Evolutionary conservation across 164 flowering plant species (phyloP), one percentile per base, ranked within the genome.

Genomic region (Cinnamomum micranthum): DNA sequence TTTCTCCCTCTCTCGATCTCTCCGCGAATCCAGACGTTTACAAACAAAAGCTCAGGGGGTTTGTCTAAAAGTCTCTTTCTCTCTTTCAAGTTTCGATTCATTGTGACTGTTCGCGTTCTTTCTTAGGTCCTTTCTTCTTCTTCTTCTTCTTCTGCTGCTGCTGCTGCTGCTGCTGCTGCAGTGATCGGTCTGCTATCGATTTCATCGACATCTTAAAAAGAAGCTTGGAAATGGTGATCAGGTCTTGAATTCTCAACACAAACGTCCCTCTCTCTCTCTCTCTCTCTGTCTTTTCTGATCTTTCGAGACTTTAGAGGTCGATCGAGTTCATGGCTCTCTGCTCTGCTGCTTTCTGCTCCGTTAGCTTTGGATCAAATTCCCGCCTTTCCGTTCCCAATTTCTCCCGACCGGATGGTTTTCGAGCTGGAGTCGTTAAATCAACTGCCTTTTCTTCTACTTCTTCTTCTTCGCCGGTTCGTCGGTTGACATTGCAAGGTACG

Each of bases 401-500:
- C 69, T 74, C 71, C 14, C 68, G 10, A 65, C 13, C 75, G 6
- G 11, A 33, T 52, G 41, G 55, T 58, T 31, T 65, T 25, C 63
- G 28, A 65, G 72, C 58, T 25, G 79, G 65, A 6, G 17, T 20
- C 14, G 4, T 31, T 11, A 67, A 9, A 66, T 22, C n/a, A 25
- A 62, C 55, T 62, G 25, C 52, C 0, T 62, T n/a, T 24, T 24
- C 62, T 3, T 20, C 62, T 66, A 13, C 52, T 1, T 64, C 31
- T 27, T 27, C 59, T 2, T 17, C 33, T 3, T 13, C 19, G 28
- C 35, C 25, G 20, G 2, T 24, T 35, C 74, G 67, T 23, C 71
- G n/a, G 12, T 65, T 35, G 41, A 70, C 50, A 58, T 50, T 74
- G 17, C 74, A 64, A 78, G 77, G 80, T 74, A 51, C 5, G 23